Evolutionary conservation across 1,284 basidiomycete species (phyloP), one percentile per base, ranked within the genome.

Genomic region (Cryptococcus wingfieldii): DNA sequence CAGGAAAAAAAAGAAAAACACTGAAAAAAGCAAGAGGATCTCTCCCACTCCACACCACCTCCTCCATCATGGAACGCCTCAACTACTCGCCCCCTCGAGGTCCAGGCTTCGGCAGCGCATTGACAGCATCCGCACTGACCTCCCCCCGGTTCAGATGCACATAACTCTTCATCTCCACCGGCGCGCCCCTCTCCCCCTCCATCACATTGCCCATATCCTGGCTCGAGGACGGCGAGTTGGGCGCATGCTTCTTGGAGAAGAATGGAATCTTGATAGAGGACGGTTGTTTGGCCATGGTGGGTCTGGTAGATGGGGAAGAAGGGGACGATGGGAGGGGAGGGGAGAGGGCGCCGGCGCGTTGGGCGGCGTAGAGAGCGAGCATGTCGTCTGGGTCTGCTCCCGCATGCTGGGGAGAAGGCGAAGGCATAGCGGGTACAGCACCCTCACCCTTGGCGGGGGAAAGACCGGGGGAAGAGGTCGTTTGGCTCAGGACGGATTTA

Each of bases 361-460:
- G 69, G 41, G 71, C 72, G 18, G 76, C 76, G 62, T 77, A 77
- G n/a, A 75, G 72, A 4, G 75, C 75, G 12, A 77, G 66, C 68
- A 76, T 71, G 55, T 76, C 70, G 58, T 77, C 76, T 12, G 76
- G 76, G 51, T 73, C 73, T 25, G 51, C 18, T 5, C 44, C 44
- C n/a, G 44, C 27, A 14, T 14, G 19, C 9, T 14, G n/a, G 10
- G 18, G 23, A 25, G 59, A 54, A 12, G 53, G 46, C 12, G 42
- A 34, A 13, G 59, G 56, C 54, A 53, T 52, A n/a, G 45, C 47
- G 50, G 69, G 67, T 25, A 71, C 53, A 6, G 53, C 56, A 45
- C 69, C 60, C 14, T 50, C 23, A 27, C 58, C 58, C 34, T 39
- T 45, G 42, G 48, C 54, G 28, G 52, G 19, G 9, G 13, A 19